These are phyloP conservation scores for Flaveria bidentis DNA, from an alignment of 129 eudicot species.

Conservation along the genomic window DNA sequence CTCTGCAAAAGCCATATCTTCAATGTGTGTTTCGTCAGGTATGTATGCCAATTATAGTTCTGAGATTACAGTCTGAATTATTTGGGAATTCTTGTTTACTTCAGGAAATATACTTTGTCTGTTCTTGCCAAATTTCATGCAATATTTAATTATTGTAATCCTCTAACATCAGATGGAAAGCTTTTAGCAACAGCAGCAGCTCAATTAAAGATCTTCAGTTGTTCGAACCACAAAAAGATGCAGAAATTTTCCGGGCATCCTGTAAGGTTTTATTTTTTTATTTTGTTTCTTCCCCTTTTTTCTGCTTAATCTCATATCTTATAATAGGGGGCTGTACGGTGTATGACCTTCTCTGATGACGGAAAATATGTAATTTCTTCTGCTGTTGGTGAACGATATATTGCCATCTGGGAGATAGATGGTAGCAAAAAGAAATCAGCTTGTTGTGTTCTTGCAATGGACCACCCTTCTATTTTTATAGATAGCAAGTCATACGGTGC, in stretches of 20 bases:
- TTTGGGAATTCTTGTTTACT: neutral
- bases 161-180: conserved; percentile 66
- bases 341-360: conserved; percentile 77
- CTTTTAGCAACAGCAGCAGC: conserved; percentile 85
- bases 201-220: conserved; percentile 76
- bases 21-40: conserved; percentile 84
- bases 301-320: neutral
- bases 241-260: conserved; percentile 98
- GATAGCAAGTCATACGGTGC: conserved; percentile 47
- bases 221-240: conserved; percentile 68
- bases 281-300: neutral
- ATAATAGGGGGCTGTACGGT: conserved; percentile 73
- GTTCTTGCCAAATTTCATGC: neutral
- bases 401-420: conserved; percentile 79
- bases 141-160: conserved; percentile 34
- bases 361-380: conserved; percentile 78
- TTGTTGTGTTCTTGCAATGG: conserved; percentile 80
- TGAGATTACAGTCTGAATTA: conserved; percentile 8
- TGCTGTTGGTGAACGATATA: conserved; percentile 74
- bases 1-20: conserved; percentile 72
- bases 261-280: conserved; percentile 41
- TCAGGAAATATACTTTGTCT: neutral
- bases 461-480: conserved; percentile 82
- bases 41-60: neutral
- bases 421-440: conserved; percentile 76